Conservation (phyloP, 306 rosid species). For the Dryas octopetala region DNA sequence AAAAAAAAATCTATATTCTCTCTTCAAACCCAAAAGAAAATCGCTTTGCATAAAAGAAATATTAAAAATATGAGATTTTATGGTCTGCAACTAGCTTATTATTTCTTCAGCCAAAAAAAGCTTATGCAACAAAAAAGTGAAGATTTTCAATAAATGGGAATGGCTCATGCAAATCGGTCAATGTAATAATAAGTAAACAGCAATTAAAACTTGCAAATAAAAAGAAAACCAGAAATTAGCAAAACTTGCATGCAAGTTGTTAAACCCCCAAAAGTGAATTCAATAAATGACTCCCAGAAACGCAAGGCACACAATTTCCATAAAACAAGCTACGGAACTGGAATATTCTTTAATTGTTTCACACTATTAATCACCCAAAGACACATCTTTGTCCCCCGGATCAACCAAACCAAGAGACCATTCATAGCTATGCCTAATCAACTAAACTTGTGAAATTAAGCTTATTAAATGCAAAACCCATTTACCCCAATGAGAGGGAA, state of each 20-base stretch:
- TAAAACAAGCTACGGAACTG: background rate
- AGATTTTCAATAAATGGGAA: background rate
- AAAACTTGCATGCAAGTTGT: constrained; percentile 2
- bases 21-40: background rate
- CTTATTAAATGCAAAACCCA: background rate
- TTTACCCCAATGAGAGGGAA: constrained; percentile 4
- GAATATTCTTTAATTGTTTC: background rate
- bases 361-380: constrained; percentile 4
- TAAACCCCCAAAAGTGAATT: background rate
- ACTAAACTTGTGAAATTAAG: background rate
- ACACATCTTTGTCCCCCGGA: constrained; percentile 6
- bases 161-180: background rate
- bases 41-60: background rate
- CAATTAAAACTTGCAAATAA: background rate
- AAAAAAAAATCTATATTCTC: background rate
- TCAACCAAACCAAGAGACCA: constrained; percentile 15
- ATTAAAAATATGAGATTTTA: background rate
- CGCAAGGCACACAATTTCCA: background rate
- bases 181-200: background rate
- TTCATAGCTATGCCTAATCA: background rate
- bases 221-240: background rate
- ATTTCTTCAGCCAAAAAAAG: background rate
- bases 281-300: background rate
- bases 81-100: background rate
- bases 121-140: background rate